A percentile compares a stretch with the other conserved stretches of the same genome.
phyloP scores from a whole-genome alignment of 2,329 filamentous ascomycete species.

The Phaeophleospora eucalypticola region DNA sequence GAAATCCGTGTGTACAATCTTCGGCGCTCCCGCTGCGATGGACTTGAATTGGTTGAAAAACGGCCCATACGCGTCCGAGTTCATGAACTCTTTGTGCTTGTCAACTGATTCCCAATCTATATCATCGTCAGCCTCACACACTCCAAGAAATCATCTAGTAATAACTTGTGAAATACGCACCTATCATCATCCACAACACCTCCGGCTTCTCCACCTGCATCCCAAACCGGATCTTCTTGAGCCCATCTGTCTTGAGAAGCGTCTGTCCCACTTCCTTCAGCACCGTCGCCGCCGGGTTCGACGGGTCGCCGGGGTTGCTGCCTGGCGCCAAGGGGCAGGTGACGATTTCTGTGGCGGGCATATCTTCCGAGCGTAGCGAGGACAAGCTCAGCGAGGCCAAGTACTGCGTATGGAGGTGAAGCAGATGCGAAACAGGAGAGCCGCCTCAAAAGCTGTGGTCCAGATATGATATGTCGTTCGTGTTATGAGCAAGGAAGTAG shows the following conservation, averaged over 20 bases:
- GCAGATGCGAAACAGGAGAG: too few relatives aligned
- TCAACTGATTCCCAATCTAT: slow-evolving; percentile 43
- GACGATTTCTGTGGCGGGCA: slow-evolving; percentile 40
- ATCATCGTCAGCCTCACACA: neutral
- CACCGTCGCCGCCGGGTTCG: slow-evolving; percentile 27
- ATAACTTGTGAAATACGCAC: slow-evolving; percentile 28
- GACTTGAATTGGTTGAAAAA: slow-evolving; percentile 34
- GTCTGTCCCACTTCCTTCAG: slow-evolving; percentile 34
- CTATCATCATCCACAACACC: slow-evolving; percentile 37
- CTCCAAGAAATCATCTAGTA: neutral
- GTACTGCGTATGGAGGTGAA: too few relatives aligned
- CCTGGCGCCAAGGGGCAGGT: slow-evolving; percentile 37
- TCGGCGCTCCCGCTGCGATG: slow-evolving; percentile 28
- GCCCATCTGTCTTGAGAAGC: slow-evolving; percentile 37
- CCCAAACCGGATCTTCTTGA: slow-evolving; percentile 36
- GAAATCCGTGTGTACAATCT: slow-evolving; percentile 36
- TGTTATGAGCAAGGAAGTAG: too few relatives aligned
- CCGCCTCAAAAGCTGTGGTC: too few relatives aligned
- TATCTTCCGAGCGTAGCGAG: slow-evolving; percentile 11
- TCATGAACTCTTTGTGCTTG: slow-evolving; percentile 40
- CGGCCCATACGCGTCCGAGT: slow-evolving; percentile 34
- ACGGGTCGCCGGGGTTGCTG: slow-evolving; percentile 31
- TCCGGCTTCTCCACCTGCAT: slow-evolving; percentile 38
- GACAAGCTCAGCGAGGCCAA: too few relatives aligned
- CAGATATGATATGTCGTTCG: too few relatives aligned